phyloP scores from a whole-genome alignment of 1,139 yeast species.

The Lodderomyces oxycetoniae region DNA sequence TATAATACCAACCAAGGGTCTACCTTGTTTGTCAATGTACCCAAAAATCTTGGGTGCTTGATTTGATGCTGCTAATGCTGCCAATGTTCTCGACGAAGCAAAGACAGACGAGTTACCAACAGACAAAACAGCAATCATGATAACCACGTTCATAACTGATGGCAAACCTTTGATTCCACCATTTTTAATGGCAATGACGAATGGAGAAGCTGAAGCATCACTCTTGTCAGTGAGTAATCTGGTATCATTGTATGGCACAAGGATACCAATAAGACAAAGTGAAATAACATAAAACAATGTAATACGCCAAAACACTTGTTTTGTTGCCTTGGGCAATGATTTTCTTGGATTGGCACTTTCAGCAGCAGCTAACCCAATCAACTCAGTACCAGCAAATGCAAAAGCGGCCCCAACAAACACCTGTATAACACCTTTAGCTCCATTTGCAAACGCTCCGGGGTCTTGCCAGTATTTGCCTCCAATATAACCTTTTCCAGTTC shows the following conservation, averaged over 20 bases:
- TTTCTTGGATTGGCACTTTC: conserved; percentile 39
- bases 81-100: conserved; percentile 77
- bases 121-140: conserved; percentile 43
- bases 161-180: conserved; percentile 44
- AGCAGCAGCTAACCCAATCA: conserved; percentile 44
- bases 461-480: conserved; percentile 62
- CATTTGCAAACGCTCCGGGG: conserved; percentile 34
- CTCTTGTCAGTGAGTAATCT: conserved; percentile 30
- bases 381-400: conserved; percentile 46
- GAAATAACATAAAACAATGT: conserved; percentile 41
- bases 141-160: conserved; percentile 46
- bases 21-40: conserved; percentile 69
- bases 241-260: conserved; percentile 36
- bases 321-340: conserved; percentile 41
- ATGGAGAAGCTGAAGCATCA: conserved; percentile 46
- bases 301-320: conserved; percentile 47
- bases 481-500: conserved; percentile 44
- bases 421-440: conserved; percentile 53
- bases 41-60: conserved; percentile 71
- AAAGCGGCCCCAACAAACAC: conserved; percentile 45
- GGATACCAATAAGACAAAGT: conserved; percentile 39
- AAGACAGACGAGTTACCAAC: conserved; percentile 55
- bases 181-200: conserved; percentile 40
- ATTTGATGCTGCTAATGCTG: conserved; percentile 77
- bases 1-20: conserved; percentile 66